Evolutionary conservation across 495 filamentous ascomycete species (phyloP).

Genomic region (Aspergillus panamensis): DNA sequence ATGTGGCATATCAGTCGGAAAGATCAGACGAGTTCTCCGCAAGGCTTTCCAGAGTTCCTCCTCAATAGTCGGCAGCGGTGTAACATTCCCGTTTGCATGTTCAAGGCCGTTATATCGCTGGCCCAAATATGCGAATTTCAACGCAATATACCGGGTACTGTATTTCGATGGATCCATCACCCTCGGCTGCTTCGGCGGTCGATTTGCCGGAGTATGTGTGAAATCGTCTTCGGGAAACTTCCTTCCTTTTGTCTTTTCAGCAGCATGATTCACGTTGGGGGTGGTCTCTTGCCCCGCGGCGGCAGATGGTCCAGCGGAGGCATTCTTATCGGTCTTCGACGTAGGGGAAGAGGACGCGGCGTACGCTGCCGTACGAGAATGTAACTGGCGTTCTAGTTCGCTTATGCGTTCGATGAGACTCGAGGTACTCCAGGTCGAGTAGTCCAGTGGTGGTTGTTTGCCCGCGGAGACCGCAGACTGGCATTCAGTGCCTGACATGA

Average conservation of each 20-base stretch:
- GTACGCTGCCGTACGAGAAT: constrained; percentile 43
- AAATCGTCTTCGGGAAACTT: constrained; percentile 22
- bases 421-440: constrained; percentile 61
- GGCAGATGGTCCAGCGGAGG: not conserved
- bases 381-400: constrained; percentile 60
- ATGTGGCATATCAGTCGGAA: constrained; percentile 52
- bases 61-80: constrained; percentile 77
- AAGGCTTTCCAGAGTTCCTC: constrained; percentile 89
- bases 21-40: constrained; percentile 72
- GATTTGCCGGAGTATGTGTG: constrained; percentile 24
- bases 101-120: constrained; percentile 90
- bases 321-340: not conserved
- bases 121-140: constrained; percentile 93
- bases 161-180: constrained; percentile 77
- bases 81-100: constrained; percentile 62
- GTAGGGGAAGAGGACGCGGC: constrained; percentile 17
- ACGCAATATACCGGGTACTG: constrained; percentile 75
- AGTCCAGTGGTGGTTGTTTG: constrained; percentile 31
- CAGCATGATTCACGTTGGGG: not conserved
- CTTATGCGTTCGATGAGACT: constrained; percentile 63
- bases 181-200: constrained; percentile 38
- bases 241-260: constrained; percentile 19
- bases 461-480: not conserved
- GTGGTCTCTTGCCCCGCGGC: not conserved
- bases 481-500: constrained; percentile 9